Percentiles rank a stretch among this genome's conserved stretches.
These are phyloP conservation scores for Geosmithia morbida DNA, from an alignment of 2,329 filamentous ascomycete species.

Conservation along the genomic window DNA sequence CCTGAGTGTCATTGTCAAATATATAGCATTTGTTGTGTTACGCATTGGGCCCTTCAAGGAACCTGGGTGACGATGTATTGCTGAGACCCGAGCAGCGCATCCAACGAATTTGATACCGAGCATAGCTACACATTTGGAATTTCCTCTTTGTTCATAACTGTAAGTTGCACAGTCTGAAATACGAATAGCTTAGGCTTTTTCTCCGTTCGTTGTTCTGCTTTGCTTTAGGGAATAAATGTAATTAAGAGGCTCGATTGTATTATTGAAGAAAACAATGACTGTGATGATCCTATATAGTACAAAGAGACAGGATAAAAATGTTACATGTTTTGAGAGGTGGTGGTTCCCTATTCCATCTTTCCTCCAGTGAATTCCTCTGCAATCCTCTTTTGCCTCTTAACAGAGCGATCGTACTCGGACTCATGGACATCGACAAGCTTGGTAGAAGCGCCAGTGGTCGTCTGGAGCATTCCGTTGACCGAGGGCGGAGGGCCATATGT, in stretches of 20 bases:
- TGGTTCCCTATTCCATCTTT: constrained; percentile 27
- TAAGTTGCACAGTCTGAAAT: background rate
- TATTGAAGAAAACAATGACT: background rate
- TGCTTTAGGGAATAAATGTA: background rate
- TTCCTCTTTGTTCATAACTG: background rate
- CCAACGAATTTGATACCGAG: background rate
- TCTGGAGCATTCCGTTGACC: constrained; percentile 27
- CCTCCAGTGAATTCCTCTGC: constrained; percentile 46
- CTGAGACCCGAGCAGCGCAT: background rate
- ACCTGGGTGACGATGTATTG: background rate
- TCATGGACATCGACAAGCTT: constrained; percentile 20
- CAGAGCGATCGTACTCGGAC: constrained; percentile 27
- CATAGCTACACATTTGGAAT: background rate
- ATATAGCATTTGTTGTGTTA: too few species aligned
- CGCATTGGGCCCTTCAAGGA: background rate
- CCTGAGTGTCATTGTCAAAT: too few species aligned
- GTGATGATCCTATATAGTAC: background rate
- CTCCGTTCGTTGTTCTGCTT: background rate
- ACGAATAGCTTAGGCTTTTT: background rate
- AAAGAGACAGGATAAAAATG: background rate
- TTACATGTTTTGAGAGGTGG: background rate
- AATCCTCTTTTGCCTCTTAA: constrained; percentile 37
- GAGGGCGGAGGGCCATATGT: constrained; percentile 27
- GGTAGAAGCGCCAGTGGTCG: constrained; percentile 16
- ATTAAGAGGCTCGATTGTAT: background rate